phyloP scores from a whole-genome alignment of 768 basidiomycete genomes.

The Lactarius sp. region DNA sequence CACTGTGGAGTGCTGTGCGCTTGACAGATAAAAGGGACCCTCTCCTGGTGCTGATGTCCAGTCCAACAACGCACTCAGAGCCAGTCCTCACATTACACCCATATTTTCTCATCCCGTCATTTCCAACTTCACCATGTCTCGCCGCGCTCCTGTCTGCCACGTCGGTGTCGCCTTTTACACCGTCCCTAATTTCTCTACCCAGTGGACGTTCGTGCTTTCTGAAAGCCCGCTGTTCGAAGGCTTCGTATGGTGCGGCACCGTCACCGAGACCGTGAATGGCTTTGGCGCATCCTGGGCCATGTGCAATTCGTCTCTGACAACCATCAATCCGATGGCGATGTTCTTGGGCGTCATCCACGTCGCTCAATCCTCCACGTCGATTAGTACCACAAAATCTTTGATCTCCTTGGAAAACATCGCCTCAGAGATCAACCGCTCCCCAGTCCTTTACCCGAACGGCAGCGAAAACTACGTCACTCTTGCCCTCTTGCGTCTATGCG shows the following conservation, averaged over 20 bases:
- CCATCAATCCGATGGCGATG: neutral
- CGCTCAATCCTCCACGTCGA: neutral
- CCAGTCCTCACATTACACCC: neutral
- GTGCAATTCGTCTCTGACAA: neutral
- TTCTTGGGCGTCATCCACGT: neutral
- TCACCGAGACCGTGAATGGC: neutral
- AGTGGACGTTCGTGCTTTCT: neutral
- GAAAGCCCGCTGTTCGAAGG: neutral
- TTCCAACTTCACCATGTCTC: neutral
- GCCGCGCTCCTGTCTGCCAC: neutral
- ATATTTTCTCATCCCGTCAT: neutral
- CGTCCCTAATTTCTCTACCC: neutral
- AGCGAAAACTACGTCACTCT: neutral
- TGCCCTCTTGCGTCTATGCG: neutral
- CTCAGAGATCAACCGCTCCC: neutral
- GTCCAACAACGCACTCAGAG: neutral
- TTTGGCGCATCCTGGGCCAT: neutral
- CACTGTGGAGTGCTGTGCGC: neutral
- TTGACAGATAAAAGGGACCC: neutral
- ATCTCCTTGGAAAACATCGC: neutral
- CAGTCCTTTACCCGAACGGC: too few relatives aligned
- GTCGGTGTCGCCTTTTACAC: neutral
- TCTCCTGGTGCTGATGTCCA: neutral
- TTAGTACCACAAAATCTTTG: neutral
- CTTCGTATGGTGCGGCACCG: neutral